Conservation (phyloP, 1,284 basidiomycete genomes). For the Pulveroboletus sp. region DNA sequence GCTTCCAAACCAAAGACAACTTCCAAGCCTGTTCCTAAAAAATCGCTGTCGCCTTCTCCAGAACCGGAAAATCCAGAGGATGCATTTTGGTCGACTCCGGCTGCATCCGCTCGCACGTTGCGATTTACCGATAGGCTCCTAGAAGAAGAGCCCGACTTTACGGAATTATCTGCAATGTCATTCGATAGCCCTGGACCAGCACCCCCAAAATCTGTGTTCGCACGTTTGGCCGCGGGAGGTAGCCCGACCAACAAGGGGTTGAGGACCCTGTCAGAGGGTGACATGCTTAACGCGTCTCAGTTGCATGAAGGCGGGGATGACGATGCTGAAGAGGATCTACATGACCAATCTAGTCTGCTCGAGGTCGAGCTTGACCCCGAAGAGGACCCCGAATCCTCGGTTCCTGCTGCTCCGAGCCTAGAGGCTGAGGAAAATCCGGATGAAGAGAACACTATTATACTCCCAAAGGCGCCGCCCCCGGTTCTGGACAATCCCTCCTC, state of each 20-base stretch:
- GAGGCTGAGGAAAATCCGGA: conserved; percentile 26
- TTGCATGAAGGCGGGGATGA: neutral
- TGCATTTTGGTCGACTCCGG: conserved; percentile 62
- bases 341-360: conserved; percentile 17
- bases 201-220: conserved; percentile 35
- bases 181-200: conserved; percentile 50
- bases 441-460: conserved; percentile 37
- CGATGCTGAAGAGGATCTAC: conserved; percentile 2
- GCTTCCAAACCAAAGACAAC: conserved; percentile 13
- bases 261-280: conserved; percentile 4
- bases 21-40: conserved; percentile 11
- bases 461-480: conserved; percentile 25
- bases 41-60: conserved; percentile 20
- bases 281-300: conserved; percentile 7
- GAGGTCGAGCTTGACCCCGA: conserved; percentile 14
- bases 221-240: conserved; percentile 21
- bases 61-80: conserved; percentile 47
- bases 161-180: conserved; percentile 50
- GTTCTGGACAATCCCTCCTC: conserved; percentile 10
- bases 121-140: conserved; percentile 62
- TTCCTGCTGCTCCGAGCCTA: conserved; percentile 1
- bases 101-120: conserved; percentile 53
- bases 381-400: neutral
- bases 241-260: conserved; percentile 13
- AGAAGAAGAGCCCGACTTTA: conserved; percentile 62